These are phyloP conservation scores for Salicornia ramosissima DNA, from an alignment of 148 eudicot species.

Conservation along the genomic window DNA sequence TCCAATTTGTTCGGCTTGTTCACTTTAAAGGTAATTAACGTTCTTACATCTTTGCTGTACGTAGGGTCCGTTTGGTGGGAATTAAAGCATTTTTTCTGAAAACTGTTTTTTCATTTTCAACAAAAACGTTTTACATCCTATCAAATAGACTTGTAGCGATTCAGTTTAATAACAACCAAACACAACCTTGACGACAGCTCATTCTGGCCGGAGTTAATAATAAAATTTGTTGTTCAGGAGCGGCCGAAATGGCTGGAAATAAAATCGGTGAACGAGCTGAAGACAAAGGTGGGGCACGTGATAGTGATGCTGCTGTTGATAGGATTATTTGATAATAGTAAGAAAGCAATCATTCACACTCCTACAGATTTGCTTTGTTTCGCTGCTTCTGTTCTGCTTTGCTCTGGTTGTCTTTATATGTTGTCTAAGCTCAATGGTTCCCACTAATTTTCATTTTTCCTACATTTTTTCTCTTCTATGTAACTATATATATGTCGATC, in stretches of 20 bases:
- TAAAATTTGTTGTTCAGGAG: constrained; percentile 46
- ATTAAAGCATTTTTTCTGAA: neutral
- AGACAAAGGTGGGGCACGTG: constrained; percentile 92
- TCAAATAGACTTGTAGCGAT: too few relatives aligned
- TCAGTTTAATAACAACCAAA: too few relatives aligned
- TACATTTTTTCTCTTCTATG: too few relatives aligned
- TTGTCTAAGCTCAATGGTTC: constrained; percentile 71
- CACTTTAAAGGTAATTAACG: constrained; percentile 48
- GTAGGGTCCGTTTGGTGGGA: neutral
- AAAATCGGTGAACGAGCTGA: constrained; percentile 74
- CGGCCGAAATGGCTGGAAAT: constrained; percentile 89
- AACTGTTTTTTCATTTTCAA: too few relatives aligned
- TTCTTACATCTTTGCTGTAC: neutral
- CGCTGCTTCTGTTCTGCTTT: constrained; percentile 81
- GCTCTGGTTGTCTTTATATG: constrained; percentile 71
- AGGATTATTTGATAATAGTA: constrained; percentile 84
- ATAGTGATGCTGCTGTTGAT: constrained; percentile 91
- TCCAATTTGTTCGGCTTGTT: constrained; percentile 85
- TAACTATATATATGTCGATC: too few relatives aligned
- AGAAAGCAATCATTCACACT: constrained; percentile 58
- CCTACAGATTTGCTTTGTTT: constrained; percentile 85
- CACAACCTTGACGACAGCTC: too few relatives aligned
- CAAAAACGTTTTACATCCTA: too few relatives aligned
- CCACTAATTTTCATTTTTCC: constrained; percentile 21
- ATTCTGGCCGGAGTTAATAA: too few relatives aligned